phyloP scores from a whole-genome alignment of 352 stramenopile genomes.

The Pilasporangium apinafurcum region DNA sequence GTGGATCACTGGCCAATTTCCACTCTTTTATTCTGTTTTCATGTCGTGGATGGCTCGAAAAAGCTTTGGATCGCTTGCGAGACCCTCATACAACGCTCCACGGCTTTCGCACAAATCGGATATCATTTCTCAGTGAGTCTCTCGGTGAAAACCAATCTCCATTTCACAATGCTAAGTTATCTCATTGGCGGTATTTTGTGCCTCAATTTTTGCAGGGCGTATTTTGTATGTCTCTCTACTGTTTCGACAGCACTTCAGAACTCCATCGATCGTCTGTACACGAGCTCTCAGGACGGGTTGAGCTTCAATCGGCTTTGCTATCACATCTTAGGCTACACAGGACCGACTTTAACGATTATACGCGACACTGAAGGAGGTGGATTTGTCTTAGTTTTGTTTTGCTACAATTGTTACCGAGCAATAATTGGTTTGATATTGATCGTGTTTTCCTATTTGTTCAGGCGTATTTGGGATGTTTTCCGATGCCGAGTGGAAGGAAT shows the following conservation, averaged over 20 bases:
- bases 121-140: conserved; percentile 62
- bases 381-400: neutral
- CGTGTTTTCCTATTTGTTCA: conserved; percentile 6
- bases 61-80: conserved; percentile 41
- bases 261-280: conserved; percentile 63
- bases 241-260: conserved; percentile 56
- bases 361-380: conserved; percentile 59
- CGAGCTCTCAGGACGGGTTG: conserved; percentile 68
- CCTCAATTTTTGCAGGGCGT: conserved; percentile 34
- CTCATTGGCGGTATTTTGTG: neutral
- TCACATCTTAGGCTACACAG: conserved; percentile 76
- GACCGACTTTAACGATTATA: conserved; percentile 63
- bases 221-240: conserved; percentile 57
- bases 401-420: neutral
- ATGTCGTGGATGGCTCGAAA: conserved; percentile 61
- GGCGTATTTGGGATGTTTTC: conserved; percentile 85
- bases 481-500: conserved; percentile 82
- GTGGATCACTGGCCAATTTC: conserved; percentile 53
- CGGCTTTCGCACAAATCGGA: conserved; percentile 50
- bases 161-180: neutral
- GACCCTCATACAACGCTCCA: conserved; percentile 40
- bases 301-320: conserved; percentile 83
- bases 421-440: neutral
- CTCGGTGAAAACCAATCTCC: too few relatives aligned
- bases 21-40: conserved; percentile 73